These are phyloP conservation scores for Penicillium sp. DNA, from an alignment of 2,329 filamentous ascomycete genomes.

Conservation along the genomic window DNA sequence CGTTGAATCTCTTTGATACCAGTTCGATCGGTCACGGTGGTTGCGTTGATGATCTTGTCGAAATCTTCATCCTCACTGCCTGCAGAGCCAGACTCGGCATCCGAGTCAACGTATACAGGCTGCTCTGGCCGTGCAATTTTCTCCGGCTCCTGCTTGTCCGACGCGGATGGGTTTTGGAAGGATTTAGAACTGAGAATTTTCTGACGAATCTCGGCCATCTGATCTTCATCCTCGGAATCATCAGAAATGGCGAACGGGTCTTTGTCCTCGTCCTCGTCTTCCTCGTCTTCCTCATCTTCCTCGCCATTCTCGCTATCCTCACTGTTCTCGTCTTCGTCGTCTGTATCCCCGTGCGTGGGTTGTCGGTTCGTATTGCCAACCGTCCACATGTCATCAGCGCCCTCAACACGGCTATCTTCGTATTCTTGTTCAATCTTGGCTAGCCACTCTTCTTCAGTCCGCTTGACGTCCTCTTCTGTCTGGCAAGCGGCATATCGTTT, in stretches of 20 bases:
- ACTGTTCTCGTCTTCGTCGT: slow-evolving; percentile 46
- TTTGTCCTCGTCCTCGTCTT: slow-evolving; percentile 41
- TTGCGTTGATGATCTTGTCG: slow-evolving; percentile 87
- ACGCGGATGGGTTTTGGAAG: slow-evolving; percentile 57
- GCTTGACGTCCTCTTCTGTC: slow-evolving; percentile 76
- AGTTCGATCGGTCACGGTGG: slow-evolving; percentile 78
- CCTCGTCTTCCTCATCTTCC: slow-evolving; percentile 44
- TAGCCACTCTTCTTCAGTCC: slow-evolving; percentile 80
- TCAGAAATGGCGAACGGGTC: slow-evolving; percentile 75
- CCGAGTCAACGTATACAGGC: slow-evolving; percentile 52
- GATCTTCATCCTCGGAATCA: slow-evolving; percentile 72
- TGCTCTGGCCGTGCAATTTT: slow-evolving; percentile 56
- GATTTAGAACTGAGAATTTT: slow-evolving; percentile 88
- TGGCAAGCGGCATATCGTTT: slow-evolving; percentile 78
- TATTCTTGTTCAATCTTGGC: slow-evolving; percentile 86
- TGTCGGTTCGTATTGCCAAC: slow-evolving; percentile 78
- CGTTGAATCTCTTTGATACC: slow-evolving; percentile 62
- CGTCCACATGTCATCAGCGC: slow-evolving; percentile 72
- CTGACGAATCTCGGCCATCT: slow-evolving; percentile 87
- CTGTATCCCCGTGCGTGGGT: slow-evolving; percentile 46
- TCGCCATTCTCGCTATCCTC: slow-evolving; percentile 40
- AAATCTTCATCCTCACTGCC: slow-evolving; percentile 65
- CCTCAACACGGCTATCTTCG: slow-evolving; percentile 63
- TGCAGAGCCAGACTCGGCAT: slow-evolving; percentile 67
- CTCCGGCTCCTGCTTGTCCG: slow-evolving; percentile 53